Base-by-base conservation (phyloP, 2,329 filamentous ascomycete species). In the Raffaelea arxii region DNA sequence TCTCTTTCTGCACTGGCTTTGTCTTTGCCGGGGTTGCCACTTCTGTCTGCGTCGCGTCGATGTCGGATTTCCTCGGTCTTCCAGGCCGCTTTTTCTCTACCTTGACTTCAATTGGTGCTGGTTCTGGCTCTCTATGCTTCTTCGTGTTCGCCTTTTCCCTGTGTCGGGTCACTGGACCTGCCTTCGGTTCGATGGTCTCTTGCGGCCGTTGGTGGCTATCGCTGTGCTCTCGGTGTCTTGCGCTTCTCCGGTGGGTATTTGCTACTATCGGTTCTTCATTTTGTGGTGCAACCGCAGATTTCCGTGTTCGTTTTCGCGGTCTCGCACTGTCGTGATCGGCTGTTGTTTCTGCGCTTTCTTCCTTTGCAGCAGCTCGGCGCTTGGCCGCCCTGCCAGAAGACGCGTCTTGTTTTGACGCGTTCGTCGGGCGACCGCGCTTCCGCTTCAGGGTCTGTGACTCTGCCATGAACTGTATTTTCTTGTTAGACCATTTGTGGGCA, bases 361-460 rank as follows among this genome's bases (percentile, higher is more conserved):
- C n/a, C n/a, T n/a, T n/a, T n/a, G n/a, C n/a, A n/a, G n/a, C n/a
- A n/a, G n/a, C n/a, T n/a, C n/a, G n/a, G n/a, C n/a, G n/a, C n/a
- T n/a, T n/a, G n/a, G n/a, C n/a, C n/a, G n/a, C n/a, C n/a, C n/a
- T n/a, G n/a, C n/a, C 9, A 9, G 32, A 36, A 12, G 32, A 36
- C 32, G 32, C 32, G 32, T 36, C 32, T 36, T 36, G 14, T 18
- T 36, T 51, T 6, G 55, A 55, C 55, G 59, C 53, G 52, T 44
- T 53, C 3, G 54, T 44, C 10, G 54, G 52, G 19, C 58, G 62
- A 46, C 62, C 64, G 53, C 65, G 65, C 54, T 62, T 64, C 36
- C 59, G 56, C 52, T 65, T 65, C 18, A 59, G 55, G 44, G 58
- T 57, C 36, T 57, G 50, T 22, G 51, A 49, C 23, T 52, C 46